Evolutionary conservation across 352 stramenopile genomes (phyloP).

Genomic region (Hyaloperonospora brassicae): DNA sequence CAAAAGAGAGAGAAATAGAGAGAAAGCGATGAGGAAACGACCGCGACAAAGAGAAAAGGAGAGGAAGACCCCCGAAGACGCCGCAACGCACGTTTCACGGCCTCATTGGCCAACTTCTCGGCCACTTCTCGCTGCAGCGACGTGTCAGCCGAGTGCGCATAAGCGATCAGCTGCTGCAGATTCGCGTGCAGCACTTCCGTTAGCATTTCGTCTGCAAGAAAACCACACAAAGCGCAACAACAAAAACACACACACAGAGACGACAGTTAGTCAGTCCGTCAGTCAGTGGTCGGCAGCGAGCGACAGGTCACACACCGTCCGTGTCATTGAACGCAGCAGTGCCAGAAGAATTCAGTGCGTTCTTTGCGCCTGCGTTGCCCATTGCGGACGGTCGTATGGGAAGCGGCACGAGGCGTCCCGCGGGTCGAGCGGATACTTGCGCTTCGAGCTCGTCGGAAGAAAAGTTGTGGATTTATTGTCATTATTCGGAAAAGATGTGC

Average conservation of each 20-base stretch:
- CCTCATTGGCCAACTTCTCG: slow-evolving; percentile 92
- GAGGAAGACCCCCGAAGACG: no score
- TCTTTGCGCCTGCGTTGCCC: slow-evolving; percentile 45
- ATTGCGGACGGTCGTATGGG: slow-evolving; percentile 12
- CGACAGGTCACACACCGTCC: slow-evolving; percentile 27
- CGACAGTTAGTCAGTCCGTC: no score
- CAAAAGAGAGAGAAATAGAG: no score
- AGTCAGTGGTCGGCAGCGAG: no score
- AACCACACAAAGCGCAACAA: not conserved
- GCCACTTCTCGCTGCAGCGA: slow-evolving; percentile 87
- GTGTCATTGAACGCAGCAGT: slow-evolving; percentile 75
- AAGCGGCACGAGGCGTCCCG: no score
- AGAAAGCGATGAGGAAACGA: no score
- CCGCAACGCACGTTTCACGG: slow-evolving; percentile 79
- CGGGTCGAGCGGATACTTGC: no score
- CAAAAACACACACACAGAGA: not conserved
- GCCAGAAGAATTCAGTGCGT: slow-evolving; percentile 63
- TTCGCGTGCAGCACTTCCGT: slow-evolving; percentile 85
- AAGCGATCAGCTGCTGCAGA: slow-evolving; percentile 88
- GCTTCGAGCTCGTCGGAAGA: no score
- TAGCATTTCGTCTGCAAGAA: slow-evolving; percentile 70
- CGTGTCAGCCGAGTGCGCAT: slow-evolving; percentile 87
- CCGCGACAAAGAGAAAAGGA: no score
- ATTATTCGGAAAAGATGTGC: no score
- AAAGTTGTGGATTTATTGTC: no score